Percentiles rank a stretch among this genome's conserved stretches.
These are phyloP conservation scores for Entamoeba dispar DNA, from an alignment of 208 protist species.

Conservation along the genomic window DNA sequence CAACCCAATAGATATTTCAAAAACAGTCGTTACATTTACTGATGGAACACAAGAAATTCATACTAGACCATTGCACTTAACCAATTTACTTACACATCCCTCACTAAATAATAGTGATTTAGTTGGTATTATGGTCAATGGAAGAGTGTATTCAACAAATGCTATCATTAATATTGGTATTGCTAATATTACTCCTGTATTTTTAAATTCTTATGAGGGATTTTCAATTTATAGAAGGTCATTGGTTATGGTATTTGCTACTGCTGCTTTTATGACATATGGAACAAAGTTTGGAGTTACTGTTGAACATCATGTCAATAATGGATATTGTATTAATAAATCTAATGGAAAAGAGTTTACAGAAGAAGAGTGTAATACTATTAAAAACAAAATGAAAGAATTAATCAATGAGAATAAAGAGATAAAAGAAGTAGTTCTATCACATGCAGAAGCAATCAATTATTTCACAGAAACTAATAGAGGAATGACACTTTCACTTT, in stretches of 20 bases:
- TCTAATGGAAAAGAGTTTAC: background rate
- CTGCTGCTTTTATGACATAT: slow-evolving; percentile 10
- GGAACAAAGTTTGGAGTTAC: background rate
- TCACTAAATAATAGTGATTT: background rate
- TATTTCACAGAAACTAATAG: background rate
- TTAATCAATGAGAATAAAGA: background rate
- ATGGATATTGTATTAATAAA: slow-evolving; percentile 2
- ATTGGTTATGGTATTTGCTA: slow-evolving; percentile 19
- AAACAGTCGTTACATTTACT: background rate
- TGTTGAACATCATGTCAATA: slow-evolving; percentile 17
- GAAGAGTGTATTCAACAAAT: background rate
- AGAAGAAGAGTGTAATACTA: background rate
- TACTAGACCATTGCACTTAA: background rate
- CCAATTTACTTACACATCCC: background rate
- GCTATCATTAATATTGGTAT: background rate
- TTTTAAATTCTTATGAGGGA: background rate
- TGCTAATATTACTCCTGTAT: background rate
- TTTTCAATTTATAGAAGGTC: slow-evolving; percentile 1
- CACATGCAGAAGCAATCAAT: slow-evolving; percentile 2
- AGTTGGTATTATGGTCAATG: background rate
- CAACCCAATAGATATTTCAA: background rate
- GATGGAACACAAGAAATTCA: background rate
- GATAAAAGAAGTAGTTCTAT: background rate
- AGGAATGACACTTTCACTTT: background rate
- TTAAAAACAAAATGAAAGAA: slow-evolving; percentile 1